Percentiles rank a stretch among this genome's conserved stretches.
Evolutionary conservation across 2,329 filamentous ascomycete species (phyloP).

Genomic region (Aspergillus quadricinctus): DNA sequence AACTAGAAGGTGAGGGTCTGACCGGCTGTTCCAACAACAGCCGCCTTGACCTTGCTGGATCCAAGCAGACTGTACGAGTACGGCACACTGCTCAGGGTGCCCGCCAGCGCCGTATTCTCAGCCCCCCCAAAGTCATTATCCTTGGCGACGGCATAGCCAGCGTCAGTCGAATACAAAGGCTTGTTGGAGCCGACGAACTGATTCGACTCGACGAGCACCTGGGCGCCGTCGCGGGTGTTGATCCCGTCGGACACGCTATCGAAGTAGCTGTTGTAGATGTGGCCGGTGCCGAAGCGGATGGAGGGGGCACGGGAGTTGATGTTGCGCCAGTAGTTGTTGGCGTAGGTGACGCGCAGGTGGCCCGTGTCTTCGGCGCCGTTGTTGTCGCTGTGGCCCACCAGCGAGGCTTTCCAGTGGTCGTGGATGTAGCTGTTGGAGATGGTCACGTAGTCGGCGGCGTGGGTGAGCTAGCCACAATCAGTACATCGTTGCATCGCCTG

Average conservation of each 20-base stretch:
- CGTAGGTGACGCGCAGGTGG: slow-evolving; percentile 60
- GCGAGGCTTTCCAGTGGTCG: slow-evolving; percentile 60
- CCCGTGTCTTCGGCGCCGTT: slow-evolving; percentile 58
- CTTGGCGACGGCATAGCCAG: slow-evolving; percentile 42
- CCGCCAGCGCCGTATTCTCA: slow-evolving; percentile 47
- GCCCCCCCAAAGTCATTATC: slow-evolving; percentile 48
- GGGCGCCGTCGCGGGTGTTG: slow-evolving; percentile 55
- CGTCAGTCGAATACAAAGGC: slow-evolving; percentile 44
- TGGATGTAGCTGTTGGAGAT: slow-evolving; percentile 52
- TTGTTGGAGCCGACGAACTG: slow-evolving; percentile 46
- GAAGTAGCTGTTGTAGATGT: slow-evolving; percentile 55
- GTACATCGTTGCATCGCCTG: not conserved
- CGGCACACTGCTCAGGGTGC: slow-evolving; percentile 50
- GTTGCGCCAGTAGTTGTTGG: slow-evolving; percentile 63
- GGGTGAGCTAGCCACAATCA: slow-evolving; percentile 42
- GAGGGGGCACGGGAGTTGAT: slow-evolving; percentile 61
- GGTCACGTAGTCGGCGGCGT: slow-evolving; percentile 56
- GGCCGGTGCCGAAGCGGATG: slow-evolving; percentile 63
- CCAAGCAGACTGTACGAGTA: slow-evolving; percentile 54
- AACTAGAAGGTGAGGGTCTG: slow-evolving; percentile 31
- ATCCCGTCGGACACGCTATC: slow-evolving; percentile 47
- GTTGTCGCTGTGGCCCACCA: slow-evolving; percentile 57
- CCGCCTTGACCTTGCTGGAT: slow-evolving; percentile 43
- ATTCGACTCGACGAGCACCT: slow-evolving; percentile 57
- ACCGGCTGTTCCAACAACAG: slow-evolving; percentile 37